Percentiles rank a stretch among this genome's conserved stretches.
phyloP scores from a whole-genome alignment of 768 basidiomycete genomes.

The Hericium rajendrae region DNA sequence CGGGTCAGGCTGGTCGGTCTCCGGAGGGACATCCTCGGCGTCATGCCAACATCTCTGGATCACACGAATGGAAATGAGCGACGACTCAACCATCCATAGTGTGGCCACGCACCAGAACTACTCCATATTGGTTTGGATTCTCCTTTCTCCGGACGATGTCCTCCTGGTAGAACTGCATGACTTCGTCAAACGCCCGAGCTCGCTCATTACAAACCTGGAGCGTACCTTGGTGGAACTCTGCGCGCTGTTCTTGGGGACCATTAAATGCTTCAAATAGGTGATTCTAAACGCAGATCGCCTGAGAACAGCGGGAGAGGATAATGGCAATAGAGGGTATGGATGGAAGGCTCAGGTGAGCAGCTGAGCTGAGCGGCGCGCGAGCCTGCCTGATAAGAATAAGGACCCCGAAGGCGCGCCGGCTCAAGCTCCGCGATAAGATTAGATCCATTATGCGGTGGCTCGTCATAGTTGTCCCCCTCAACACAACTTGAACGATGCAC shows the following conservation, averaged over 20 bases:
- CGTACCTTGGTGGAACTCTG: constrained; percentile 26
- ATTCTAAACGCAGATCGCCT: too few relatives aligned
- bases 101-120: constrained; percentile 49
- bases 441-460: neutral
- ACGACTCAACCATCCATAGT: neutral
- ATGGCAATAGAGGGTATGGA: neutral
- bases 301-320: neutral
- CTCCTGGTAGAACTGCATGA: constrained; percentile 28
- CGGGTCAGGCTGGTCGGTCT: constrained; percentile 45
- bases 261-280: constrained; percentile 7
- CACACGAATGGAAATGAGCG: constrained; percentile 2
- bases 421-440: constrained; percentile 4
- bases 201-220: neutral
- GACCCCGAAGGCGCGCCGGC: constrained; percentile 8
- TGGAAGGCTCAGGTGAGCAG: neutral
- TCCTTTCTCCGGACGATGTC: constrained; percentile 29
- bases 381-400: neutral
- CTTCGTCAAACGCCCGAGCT: neutral
- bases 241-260: constrained; percentile 19
- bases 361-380: neutral
- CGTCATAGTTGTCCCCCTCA: too few relatives aligned
- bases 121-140: constrained; percentile 32
- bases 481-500: neutral
- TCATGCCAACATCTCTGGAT: constrained; percentile 83
- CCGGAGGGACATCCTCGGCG: constrained; percentile 55